Conservation (phyloP, 768 basidiomycete genomes). For the Lactarius akahatsu region DNA sequence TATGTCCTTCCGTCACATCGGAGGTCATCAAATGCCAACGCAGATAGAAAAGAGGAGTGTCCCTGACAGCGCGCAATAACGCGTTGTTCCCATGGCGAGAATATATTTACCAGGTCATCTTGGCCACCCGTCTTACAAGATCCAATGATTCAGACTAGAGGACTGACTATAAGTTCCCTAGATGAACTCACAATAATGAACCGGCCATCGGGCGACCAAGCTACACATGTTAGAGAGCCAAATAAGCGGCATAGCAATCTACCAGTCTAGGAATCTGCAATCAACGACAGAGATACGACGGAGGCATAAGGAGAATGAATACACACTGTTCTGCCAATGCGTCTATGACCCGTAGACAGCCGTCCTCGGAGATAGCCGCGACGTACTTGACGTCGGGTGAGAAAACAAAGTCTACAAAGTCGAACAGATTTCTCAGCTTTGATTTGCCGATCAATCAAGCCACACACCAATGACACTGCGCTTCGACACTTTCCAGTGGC, state of each 20-base stretch:
- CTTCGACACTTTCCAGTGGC: slow-evolving; percentile 81
- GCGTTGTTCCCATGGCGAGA: slow-evolving; percentile 91
- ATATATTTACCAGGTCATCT: slow-evolving; percentile 93
- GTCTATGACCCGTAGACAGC: slow-evolving; percentile 87
- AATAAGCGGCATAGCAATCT: slow-evolving; percentile 93
- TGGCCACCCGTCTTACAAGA: slow-evolving; percentile 82
- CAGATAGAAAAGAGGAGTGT: slow-evolving; percentile 91
- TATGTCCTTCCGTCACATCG: slow-evolving; percentile 89
- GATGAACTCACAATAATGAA: slow-evolving; percentile 68
- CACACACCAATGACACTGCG: slow-evolving; percentile 68
- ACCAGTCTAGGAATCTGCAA: slow-evolving; percentile 57
- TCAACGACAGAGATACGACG: neutral
- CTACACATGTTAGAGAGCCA: slow-evolving; percentile 83
- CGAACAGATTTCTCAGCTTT: slow-evolving; percentile 11
- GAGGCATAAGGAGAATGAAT: neutral
- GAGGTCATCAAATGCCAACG: slow-evolving; percentile 86
- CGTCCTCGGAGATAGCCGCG: slow-evolving; percentile 90
- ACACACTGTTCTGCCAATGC: slow-evolving; percentile 80
- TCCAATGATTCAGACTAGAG: slow-evolving; percentile 4
- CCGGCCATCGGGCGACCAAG: slow-evolving; percentile 95
- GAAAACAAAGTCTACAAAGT: slow-evolving; percentile 74
- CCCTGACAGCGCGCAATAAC: slow-evolving; percentile 96
- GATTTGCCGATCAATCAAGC: neutral
- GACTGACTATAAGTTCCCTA: neutral
- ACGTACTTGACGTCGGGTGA: slow-evolving; percentile 91